A percentile compares a stretch with the other conserved stretches of the same genome.
phyloP scores from a whole-genome alignment of 1,139 yeast species.

The Taphrina flavorubra region DNA sequence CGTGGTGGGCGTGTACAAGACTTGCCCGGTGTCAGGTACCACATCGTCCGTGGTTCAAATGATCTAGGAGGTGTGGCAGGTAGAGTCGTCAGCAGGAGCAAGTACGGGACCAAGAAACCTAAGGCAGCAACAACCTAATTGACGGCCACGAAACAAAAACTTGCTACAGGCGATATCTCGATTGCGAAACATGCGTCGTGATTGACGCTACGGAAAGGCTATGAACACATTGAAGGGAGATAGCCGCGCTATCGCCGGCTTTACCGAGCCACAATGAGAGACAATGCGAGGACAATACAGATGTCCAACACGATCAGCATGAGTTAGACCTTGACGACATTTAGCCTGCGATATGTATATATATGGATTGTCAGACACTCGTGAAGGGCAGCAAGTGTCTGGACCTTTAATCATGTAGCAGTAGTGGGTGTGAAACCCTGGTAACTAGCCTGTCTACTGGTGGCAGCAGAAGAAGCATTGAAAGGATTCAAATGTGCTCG shows the following conservation, averaged over 20 bases:
- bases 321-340: too few species aligned
- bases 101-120: slow-evolving; percentile 93
- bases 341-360: too few species aligned
- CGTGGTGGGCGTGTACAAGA: slow-evolving; percentile 98
- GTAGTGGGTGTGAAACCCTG: neutral
- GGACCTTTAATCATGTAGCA: neutral
- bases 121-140: slow-evolving; percentile 25
- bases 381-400: neutral
- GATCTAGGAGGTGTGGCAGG: slow-evolving; percentile 96
- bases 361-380: neutral
- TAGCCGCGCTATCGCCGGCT: too few species aligned
- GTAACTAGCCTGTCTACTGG: slow-evolving; percentile 22
- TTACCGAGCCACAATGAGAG: too few species aligned
- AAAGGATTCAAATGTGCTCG: slow-evolving; percentile 6
- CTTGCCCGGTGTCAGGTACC: slow-evolving; percentile 97
- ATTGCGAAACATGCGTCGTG: neutral
- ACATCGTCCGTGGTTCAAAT: slow-evolving; percentile 88
- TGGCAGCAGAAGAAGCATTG: slow-evolving; percentile 13
- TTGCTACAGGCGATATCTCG: neutral
- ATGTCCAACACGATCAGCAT: too few species aligned
- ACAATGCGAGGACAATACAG: too few species aligned
- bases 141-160: neutral
- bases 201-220: too few species aligned
- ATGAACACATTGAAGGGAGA: too few species aligned
- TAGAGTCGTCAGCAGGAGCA: slow-evolving; percentile 85